Percentiles rank a stretch among this genome's conserved stretches.
These are phyloP conservation scores for Gonapodya prolifera DNA, from an alignment of 192 early-diverging fungal genomes.

Conservation along the genomic window DNA sequence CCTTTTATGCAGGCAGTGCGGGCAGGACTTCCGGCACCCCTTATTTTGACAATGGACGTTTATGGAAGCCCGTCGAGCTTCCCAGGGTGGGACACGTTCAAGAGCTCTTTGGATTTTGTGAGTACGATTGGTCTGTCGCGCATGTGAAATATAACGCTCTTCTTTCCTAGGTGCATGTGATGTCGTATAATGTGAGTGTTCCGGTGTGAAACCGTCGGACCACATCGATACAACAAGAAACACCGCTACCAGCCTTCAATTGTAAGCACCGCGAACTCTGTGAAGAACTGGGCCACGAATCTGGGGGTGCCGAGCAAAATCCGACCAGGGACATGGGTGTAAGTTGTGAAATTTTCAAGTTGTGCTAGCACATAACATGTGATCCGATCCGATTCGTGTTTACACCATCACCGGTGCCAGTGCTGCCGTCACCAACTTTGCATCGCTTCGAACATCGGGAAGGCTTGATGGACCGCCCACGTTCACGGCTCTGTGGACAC, in stretches of 20 bases:
- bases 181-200: not conserved
- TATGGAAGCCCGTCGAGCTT: not conserved
- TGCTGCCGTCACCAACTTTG: not conserved
- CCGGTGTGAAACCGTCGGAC: no score
- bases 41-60: not conserved
- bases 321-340: not conserved
- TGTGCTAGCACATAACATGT: no score
- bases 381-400: no score
- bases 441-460: not conserved
- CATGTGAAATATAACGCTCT: no score
- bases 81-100: not conserved
- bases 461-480: not conserved
- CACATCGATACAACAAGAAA: no score
- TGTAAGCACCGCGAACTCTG: not conserved
- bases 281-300: not conserved
- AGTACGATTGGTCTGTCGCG: not conserved
- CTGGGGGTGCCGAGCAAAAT: not conserved
- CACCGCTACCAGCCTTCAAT: no score
- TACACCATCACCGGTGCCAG: no score
- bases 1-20: not conserved
- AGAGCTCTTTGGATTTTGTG: not conserved
- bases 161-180: not conserved
- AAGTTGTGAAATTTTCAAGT: not conserved
- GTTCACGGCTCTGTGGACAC: not conserved
- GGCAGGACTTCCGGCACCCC: not conserved